A percentile compares a stretch with the other conserved stretches of the same genome.
phyloP scores from a whole-genome alignment of 176 grass and related monocot species.

The Oryza punctata region DNA sequence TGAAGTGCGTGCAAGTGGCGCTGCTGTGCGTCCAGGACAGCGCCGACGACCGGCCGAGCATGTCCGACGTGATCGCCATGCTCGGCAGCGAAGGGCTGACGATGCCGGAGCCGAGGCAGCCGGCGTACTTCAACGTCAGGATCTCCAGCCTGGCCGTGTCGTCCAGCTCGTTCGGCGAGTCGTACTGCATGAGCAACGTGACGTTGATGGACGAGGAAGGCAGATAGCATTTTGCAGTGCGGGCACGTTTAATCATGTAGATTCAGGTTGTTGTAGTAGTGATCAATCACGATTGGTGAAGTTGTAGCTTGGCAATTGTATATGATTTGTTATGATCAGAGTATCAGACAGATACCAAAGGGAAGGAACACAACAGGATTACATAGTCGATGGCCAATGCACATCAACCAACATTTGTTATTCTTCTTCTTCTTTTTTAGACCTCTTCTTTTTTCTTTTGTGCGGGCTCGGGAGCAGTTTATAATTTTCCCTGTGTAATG shows the following conservation, averaged over 20 bases:
- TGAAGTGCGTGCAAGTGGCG: constrained; percentile 44
- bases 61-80: constrained; percentile 47
- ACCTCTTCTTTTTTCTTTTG: too few species aligned
- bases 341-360: not conserved
- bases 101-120: constrained; percentile 46
- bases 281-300: not conserved
- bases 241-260: not conserved
- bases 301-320: constrained; percentile 19
- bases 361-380: constrained; percentile 23
- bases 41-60: constrained; percentile 47
- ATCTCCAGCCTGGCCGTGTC: constrained; percentile 32
- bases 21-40: constrained; percentile 63
- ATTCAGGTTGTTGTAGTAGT: not conserved
- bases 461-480: too few species aligned
- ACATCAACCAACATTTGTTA: too few species aligned
- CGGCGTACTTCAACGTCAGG: constrained; percentile 61
- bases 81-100: constrained; percentile 49
- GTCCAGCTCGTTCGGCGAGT: constrained; percentile 15
- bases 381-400: constrained; percentile 9
- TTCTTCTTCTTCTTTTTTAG: too few species aligned
- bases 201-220: constrained; percentile 34
- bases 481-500: too few species aligned
- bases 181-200: constrained; percentile 36
- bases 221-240: constrained; percentile 17
- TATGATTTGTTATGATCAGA: not conserved